Evolutionary conservation across 2,329 filamentous ascomycete genomes (phyloP).

Genomic region (Ceratocystis diversiconidia): DNA sequence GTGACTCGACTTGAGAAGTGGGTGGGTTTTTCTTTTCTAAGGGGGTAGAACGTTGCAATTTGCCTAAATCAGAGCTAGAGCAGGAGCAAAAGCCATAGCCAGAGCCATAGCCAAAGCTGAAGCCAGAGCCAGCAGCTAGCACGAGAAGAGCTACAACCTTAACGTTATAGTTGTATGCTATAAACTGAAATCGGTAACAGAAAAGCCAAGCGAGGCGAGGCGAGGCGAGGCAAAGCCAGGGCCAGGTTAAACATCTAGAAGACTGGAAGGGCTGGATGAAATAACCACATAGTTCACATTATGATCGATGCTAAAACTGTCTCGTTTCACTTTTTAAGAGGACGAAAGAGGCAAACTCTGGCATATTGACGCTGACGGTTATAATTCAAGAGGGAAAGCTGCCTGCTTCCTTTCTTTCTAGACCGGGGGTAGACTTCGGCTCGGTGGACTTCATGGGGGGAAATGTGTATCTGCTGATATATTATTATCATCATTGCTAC

Average conservation of each 20-base stretch:
- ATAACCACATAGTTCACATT: neutral
- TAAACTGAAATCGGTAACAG: neutral
- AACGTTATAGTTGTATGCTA: neutral
- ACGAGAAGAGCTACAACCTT: neutral
- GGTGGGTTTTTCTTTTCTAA: neutral
- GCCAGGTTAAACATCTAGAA: neutral
- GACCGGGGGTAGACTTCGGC: neutral
- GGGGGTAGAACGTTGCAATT: conserved; percentile 3
- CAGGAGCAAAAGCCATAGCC: neutral
- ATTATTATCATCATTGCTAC: neutral
- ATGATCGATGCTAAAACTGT: neutral
- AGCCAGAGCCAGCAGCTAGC: too few relatives aligned
- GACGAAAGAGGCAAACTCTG: neutral
- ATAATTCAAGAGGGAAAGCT: neutral
- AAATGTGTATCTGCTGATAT: neutral
- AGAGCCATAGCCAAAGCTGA: too few relatives aligned
- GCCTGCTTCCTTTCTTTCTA: neutral
- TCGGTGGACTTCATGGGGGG: neutral
- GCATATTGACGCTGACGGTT: neutral
- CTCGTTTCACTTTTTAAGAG: neutral
- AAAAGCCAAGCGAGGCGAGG: neutral
- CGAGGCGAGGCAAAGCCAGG: neutral
- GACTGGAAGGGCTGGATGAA: too few relatives aligned
- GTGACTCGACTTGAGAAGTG: neutral
- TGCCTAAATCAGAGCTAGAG: neutral